Base-by-base conservation (phyloP, 805 yeast genomes). In the Danielia reshetovae region DNA sequence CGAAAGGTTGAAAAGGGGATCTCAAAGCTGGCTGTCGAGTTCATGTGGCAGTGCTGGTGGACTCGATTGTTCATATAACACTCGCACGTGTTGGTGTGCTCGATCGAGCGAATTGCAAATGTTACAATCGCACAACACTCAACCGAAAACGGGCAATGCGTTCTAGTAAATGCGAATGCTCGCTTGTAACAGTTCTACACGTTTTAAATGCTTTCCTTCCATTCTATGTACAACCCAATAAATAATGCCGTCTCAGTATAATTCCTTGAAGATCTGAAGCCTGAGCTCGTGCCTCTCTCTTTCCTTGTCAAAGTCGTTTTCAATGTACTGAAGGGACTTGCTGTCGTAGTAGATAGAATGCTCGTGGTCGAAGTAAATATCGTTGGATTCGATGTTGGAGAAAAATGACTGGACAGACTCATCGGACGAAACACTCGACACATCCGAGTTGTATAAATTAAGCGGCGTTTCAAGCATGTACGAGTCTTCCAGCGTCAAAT, bases 221-320 rank as follows among this genome's bases (percentile, higher is more conserved):
- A 8, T 9, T 10, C 13, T 14, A 22, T 18, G 13, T 19, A 29
- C 3, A 21, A 7, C 22, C 30, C 24, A 18, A 28, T 18, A 18
- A 18, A 28, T 28, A 15, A 28, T 19, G 9, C 22, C 22, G n/a
- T 16, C 22, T 32, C 22, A 45, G 30, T 45, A 45, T 36, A 65
- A 52, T 34, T 66, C 69, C 30, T 49, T 51, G 41, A 63, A 43
- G 34, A 66, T 56, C 39, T 64, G 69, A 35, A 57, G 48, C 29
- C 72, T 52, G 29, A 66, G 55, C 48, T 66, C 68, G 18, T 52
- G 42, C 38, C 68, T 52, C 42, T 66, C 71, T 32, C 45, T 43
- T 30, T 65, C 69, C 38, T 54, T 55, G 24, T 47, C 47, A 10
- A 26, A 34, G n/a, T 28, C 30, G 14, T 9, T 5, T 24, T 57